Evolutionary conservation across 345 rosid species (phyloP), one percentile per base, ranked within the genome.

Genomic region (Eucalyptus regnans): DNA sequence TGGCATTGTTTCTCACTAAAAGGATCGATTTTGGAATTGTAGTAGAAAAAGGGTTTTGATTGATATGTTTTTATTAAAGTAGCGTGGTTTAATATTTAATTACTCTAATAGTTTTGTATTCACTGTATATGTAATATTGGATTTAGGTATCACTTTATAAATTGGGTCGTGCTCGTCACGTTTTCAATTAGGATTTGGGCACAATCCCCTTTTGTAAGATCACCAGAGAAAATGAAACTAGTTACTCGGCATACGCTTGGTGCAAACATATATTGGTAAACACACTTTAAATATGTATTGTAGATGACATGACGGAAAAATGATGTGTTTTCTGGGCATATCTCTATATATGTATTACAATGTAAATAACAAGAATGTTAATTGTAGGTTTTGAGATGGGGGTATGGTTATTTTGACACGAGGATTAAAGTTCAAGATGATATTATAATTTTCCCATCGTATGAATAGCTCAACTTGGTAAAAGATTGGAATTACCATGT

Each of bases 101-200:
- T 52, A 52, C 25, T 52, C 25, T 52, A 3, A 52, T 52, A 52
- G 0, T 20, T 27, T 12, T 60, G 0, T 62, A 12, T 62, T 62
- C 68, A 12, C 0, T 7, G 1, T 27, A 29, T 12, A 1, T 27
- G 4, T 27, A 29, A 27, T 22, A 56, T 22, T 56, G 3, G 29
- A 56, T 62, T 12, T 13, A 62, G 1, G 1, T 62, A 27, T 62
- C 68, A 1, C 31, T 12, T 60, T 5, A 27, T 60, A 11, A 12
- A 60, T 27, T n/a, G n/a, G n/a, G n/a, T n/a, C n/a, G n/a, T n/a
- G n/a, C n/a, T 27, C 2, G 7, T 60, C 68, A 60, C 7, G 1
- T 60, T 60, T 60, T 60, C n/a, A 27, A 27, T 60, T 5, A 11
- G 68, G 68, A 25, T 52, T 60, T 60, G 31, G n/a, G 68, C 16